Conservation (phyloP, 805 yeast genomes). For the Myxozyma kluyveri region DNA sequence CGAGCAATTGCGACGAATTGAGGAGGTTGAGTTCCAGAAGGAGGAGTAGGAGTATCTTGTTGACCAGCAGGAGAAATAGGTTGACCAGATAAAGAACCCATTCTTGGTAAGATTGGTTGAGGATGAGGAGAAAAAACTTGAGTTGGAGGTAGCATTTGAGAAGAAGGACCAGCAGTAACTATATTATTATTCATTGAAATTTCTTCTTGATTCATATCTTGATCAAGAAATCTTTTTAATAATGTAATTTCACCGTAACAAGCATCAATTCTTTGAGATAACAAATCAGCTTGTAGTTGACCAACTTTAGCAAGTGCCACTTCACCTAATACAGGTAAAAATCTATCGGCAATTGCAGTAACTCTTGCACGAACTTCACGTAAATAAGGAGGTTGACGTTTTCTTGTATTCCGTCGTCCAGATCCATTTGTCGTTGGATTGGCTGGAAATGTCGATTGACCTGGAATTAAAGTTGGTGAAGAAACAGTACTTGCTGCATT, state of each 20-base stretch:
- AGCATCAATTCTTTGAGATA: constrained; percentile 11
- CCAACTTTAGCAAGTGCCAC: constrained; percentile 28
- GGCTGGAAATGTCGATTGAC: background rate
- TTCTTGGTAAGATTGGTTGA: background rate
- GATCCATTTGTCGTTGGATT: background rate
- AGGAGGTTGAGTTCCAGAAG: background rate
- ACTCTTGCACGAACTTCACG: constrained; percentile 19
- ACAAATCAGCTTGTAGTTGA: constrained; percentile 15
- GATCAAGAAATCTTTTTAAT: constrained; percentile 19
- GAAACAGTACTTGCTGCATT: constrained; percentile 4
- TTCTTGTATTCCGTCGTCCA: constrained; percentile 17
- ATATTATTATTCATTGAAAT: background rate
- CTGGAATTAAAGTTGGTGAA: background rate
- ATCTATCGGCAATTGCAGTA: constrained; percentile 19
- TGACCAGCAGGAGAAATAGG: background rate
- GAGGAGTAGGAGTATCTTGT: background rate
- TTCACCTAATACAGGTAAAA: constrained; percentile 29
- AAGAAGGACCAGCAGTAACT: constrained; percentile 1
- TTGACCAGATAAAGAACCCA: background rate
- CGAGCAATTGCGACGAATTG: background rate
- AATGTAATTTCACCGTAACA: constrained; percentile 24
- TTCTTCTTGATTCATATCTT: background rate
- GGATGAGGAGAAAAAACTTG: background rate
- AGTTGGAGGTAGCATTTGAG: constrained; percentile 1
- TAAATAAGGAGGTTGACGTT: constrained; percentile 28